Evolutionary conservation across 345 rosid genomes (phyloP), one percentile per base, ranked within the genome.

Genomic region (Psidium guajava): DNA sequence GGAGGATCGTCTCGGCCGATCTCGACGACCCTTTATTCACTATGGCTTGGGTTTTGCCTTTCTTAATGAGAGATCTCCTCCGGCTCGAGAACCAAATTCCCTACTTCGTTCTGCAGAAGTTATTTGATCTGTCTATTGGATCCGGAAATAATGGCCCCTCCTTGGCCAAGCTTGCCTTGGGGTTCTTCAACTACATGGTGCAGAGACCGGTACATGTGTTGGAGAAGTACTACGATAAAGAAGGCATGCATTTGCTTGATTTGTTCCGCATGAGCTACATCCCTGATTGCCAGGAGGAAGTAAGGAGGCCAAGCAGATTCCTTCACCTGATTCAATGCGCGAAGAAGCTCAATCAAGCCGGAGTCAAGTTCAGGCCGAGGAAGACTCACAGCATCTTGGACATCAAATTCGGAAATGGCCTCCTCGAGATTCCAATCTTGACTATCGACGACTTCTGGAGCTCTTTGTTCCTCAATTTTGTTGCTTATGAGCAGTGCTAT

Each of bases 11-110:
- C 49, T 47, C 56, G 52, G 88, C 86, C 52, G 95, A 94, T 55
- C 84, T 16, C 0, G 87, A 92, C 22, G 98, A 96, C 84, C 99
- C 99, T 12, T 85, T 96, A 8, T 82, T 94, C 69, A 86, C 92
- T 84, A 93, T 94, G 95, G 85, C 90, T 28, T 94, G 98, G 97
- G 93, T 96, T 64, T 86, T 92, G 22, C 91, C 99, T 2, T 93
- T 93, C 87, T 87, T 96, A 80, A 91, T 90, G 85, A 89, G 99
- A 84, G 98, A 96, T 81, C 89, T 92, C 8, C 87, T 92, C 27
- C 84, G 90, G 21, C 84, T 92, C 3, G 92, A 92, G 81, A 92
- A 95, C 86, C 98, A 96, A 77, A 90, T 96, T 52, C 99, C 96
- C 1, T 94, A 89, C 74, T 95, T 93, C 54, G 86, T 96, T 83